Conservation (phyloP, 2,329 filamentous ascomycete species). For the Aschersonia sp. region DNA sequence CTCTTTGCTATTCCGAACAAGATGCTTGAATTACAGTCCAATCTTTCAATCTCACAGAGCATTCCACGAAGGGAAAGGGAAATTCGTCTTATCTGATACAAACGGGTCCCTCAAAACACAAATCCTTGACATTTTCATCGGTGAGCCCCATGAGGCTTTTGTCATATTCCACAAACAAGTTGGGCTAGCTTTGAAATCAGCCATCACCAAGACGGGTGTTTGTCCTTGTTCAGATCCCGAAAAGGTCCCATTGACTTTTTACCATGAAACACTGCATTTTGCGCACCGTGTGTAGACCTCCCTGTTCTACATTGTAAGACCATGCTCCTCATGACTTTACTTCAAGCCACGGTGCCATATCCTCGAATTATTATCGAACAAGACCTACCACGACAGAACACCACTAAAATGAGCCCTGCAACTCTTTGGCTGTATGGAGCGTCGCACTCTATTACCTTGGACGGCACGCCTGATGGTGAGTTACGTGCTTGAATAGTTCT, state of each 20-base stretch:
- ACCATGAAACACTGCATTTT: constrained; percentile 4
- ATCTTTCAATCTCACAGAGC: not conserved
- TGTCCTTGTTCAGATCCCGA: constrained; percentile 3
- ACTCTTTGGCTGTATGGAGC: constrained; percentile 9
- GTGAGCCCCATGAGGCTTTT: constrained; percentile 4
- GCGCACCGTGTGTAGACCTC: constrained; percentile 1
- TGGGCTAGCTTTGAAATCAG: constrained; percentile 3
- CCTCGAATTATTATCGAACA: constrained; percentile 5
- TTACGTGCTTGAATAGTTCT: not conserved
- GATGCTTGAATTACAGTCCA: not conserved
- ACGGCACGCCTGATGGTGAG: constrained; percentile 7
- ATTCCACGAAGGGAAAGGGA: constrained; percentile 6
- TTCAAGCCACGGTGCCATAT: constrained; percentile 2
- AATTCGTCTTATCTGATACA: constrained; percentile 2
- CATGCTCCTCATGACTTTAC: not conserved
- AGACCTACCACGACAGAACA: constrained; percentile 6
- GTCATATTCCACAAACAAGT: constrained; percentile 5
- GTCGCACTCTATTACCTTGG: constrained; percentile 8
- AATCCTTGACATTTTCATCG: constrained; percentile 5
- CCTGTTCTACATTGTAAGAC: not conserved
- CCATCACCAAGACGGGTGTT: not conserved
- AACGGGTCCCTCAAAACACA: constrained; percentile 3
- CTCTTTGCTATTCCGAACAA: not conserved
- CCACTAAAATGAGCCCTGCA: constrained; percentile 4
- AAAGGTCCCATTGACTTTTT: constrained; percentile 3